Percentiles rank a stretch among this genome's conserved stretches.
Evolutionary conservation across 2,329 filamentous ascomycete genomes (phyloP).

Genomic region (Penicillium paneum): DNA sequence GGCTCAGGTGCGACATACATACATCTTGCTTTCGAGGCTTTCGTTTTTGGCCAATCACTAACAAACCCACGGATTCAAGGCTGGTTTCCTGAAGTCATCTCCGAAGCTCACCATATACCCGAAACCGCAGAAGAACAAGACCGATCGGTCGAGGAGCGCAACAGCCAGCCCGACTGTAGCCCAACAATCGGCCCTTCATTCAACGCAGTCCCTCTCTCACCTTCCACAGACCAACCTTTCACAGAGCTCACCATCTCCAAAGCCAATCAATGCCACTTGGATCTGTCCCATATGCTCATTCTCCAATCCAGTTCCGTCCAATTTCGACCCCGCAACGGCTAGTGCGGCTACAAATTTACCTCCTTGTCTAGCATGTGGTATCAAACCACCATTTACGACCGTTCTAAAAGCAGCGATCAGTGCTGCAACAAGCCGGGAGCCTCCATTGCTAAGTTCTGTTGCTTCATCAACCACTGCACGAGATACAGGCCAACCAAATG

Average conservation of each 20-base stretch:
- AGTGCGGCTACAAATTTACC: conserved; percentile 76
- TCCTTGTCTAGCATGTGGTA: conserved; percentile 88
- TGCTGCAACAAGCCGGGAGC: conserved; percentile 56
- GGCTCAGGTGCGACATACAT: conserved; percentile 63
- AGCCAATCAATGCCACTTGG: conserved; percentile 69
- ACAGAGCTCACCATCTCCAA: conserved; percentile 35
- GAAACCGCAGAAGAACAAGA: conserved; percentile 68
- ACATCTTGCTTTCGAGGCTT: conserved; percentile 11
- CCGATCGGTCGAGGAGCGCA: conserved; percentile 52
- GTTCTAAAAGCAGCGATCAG: conserved; percentile 83
- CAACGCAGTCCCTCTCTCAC: conserved; percentile 30
- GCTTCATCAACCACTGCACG: conserved; percentile 1
- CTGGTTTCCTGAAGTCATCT: conserved; percentile 91
- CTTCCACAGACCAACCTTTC: conserved; percentile 31
- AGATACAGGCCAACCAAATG: background rate
- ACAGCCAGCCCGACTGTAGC: conserved; percentile 37
- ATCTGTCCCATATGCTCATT: conserved; percentile 95
- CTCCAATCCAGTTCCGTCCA: conserved; percentile 86
- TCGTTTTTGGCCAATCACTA: background rate
- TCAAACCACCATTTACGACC: conserved; percentile 79
- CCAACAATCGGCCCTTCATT: conserved; percentile 34
- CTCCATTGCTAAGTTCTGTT: conserved; percentile 12
- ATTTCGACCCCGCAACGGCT: conserved; percentile 82
- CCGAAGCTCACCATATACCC: conserved; percentile 86
- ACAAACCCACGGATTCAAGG: conserved; percentile 46